A percentile compares a stretch with the other conserved stretches of the same genome.
phyloP scores from a whole-genome alignment of 2,329 filamentous ascomycete species.

The Verticillium isaacii region DNA sequence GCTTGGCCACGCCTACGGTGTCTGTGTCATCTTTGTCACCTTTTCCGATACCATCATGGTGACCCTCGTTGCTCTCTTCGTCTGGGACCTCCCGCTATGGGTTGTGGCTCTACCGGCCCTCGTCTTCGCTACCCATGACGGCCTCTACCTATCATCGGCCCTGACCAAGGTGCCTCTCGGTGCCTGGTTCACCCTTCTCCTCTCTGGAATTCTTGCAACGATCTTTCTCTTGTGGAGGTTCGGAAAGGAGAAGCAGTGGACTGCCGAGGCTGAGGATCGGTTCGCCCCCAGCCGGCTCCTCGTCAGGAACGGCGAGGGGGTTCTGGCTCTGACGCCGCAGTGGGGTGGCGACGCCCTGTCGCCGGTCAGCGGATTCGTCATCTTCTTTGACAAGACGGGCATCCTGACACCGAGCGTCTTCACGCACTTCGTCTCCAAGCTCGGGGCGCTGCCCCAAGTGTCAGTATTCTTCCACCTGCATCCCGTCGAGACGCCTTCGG shows the following conservation, averaged over 20 bases:
- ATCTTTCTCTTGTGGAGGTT: constrained; percentile 74
- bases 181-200: constrained; percentile 71
- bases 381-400: constrained; percentile 69
- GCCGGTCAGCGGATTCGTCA: constrained; percentile 45
- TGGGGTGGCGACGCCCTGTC: constrained; percentile 31
- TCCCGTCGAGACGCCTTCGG: constrained; percentile 53
- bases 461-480: constrained; percentile 73
- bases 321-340: constrained; percentile 22
- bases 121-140: constrained; percentile 61
- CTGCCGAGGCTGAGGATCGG: constrained; percentile 59
- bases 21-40: constrained; percentile 76
- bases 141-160: constrained; percentile 64
- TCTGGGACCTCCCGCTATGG: constrained; percentile 60
- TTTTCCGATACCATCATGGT: constrained; percentile 76
- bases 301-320: constrained; percentile 16
- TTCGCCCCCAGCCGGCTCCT: constrained; percentile 41
- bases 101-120: constrained; percentile 60
- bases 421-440: constrained; percentile 68
- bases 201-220: constrained; percentile 56
- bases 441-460: constrained; percentile 61
- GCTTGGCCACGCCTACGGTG: constrained; percentile 71
- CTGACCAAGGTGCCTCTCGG: constrained; percentile 70
- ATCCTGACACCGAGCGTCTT: constrained; percentile 62
- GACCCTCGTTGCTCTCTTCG: constrained; percentile 64
- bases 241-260: constrained; percentile 75